Conservation (phyloP, 768 basidiomycete species). For the Cystobasidium tubakii region DNA sequence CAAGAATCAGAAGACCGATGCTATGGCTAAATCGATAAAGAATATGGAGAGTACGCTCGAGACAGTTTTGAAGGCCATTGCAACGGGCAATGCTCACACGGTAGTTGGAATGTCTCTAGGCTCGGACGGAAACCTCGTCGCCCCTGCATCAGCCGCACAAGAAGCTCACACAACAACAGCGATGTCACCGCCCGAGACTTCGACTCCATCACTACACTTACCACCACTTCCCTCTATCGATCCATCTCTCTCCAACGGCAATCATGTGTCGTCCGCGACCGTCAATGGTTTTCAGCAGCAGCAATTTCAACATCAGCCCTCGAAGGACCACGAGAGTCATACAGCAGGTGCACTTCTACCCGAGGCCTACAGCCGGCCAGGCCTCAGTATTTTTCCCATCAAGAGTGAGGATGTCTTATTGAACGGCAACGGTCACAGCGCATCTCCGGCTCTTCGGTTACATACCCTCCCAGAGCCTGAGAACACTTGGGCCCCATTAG, state of each 20-base stretch:
- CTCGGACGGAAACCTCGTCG: slow-evolving; percentile 14
- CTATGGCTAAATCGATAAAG: slow-evolving; percentile 57
- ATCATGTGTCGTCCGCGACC: neutral
- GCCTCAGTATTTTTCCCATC: neutral
- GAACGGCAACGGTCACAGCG: neutral
- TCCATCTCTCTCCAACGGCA: neutral
- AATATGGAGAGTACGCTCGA: slow-evolving; percentile 93
- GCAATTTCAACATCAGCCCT: neutral
- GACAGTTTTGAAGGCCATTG: slow-evolving; percentile 76
- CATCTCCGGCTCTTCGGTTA: slow-evolving; percentile 25
- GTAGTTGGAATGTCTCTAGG: slow-evolving; percentile 29
- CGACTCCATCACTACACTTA: neutral
- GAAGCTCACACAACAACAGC: no score
- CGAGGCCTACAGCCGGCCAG: neutral
- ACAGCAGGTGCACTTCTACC: neutral
- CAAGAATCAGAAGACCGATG: slow-evolving; percentile 44
- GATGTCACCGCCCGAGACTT: neutral
- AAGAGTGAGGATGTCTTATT: neutral
- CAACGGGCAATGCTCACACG: slow-evolving; percentile 9
- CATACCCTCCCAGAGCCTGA: slow-evolving; percentile 30
- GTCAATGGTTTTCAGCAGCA: neutral
- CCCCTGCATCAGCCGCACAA: neutral
- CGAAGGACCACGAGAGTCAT: neutral
- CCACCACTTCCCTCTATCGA: neutral
- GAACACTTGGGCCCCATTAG: slow-evolving; percentile 33